A percentile compares a stretch with the other conserved stretches of the same genome.
phyloP scores from a whole-genome alignment of 2,329 filamentous ascomycete species.

The Cytospora leucostoma region DNA sequence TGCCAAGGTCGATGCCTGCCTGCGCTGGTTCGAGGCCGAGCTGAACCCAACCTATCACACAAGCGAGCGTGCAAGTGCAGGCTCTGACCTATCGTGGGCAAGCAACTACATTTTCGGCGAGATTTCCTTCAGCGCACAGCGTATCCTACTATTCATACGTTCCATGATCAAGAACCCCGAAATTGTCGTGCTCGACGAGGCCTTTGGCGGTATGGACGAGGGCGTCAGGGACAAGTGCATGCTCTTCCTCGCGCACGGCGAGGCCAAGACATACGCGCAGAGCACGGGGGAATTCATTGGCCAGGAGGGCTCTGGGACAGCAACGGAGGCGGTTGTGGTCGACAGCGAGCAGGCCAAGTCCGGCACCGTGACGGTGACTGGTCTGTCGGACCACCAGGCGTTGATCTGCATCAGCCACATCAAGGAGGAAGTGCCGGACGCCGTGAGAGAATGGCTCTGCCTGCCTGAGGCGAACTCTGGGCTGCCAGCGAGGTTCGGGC shows the following conservation, averaged over 20 bases:
- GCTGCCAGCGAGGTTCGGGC: conserved; percentile 62
- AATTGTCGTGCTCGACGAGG: conserved; percentile 82
- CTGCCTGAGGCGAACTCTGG: conserved; percentile 74
- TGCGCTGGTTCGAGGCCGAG: conserved; percentile 78
- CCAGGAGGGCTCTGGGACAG: conserved; percentile 6
- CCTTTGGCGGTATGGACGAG: conserved; percentile 84
- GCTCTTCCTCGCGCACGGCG: conserved; percentile 71
- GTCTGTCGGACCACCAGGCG: conserved; percentile 71
- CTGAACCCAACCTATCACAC: conserved; percentile 58
- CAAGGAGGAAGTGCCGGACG: conserved; percentile 84
- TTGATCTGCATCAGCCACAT: conserved; percentile 92
- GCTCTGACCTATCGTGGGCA: conserved; percentile 61
- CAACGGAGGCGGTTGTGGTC: conserved; percentile 41
- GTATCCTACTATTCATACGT: conserved; percentile 80
- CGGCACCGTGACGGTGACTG: conserved; percentile 55
- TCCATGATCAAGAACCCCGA: conserved; percentile 79
- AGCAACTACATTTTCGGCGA: conserved; percentile 68
- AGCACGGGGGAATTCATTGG: conserved; percentile 7
- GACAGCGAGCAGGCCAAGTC: conserved; percentile 49
- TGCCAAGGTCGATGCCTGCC: conserved; percentile 64
- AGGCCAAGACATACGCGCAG: conserved; percentile 48
- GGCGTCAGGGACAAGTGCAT: conserved; percentile 83
- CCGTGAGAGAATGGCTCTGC: conserved; percentile 82
- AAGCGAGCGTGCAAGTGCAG: conserved; percentile 11
- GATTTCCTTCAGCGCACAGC: conserved; percentile 78